phyloP scores from a whole-genome alignment of 495 filamentous ascomycete genomes.

The Aspergillus mulundensis region DNA sequence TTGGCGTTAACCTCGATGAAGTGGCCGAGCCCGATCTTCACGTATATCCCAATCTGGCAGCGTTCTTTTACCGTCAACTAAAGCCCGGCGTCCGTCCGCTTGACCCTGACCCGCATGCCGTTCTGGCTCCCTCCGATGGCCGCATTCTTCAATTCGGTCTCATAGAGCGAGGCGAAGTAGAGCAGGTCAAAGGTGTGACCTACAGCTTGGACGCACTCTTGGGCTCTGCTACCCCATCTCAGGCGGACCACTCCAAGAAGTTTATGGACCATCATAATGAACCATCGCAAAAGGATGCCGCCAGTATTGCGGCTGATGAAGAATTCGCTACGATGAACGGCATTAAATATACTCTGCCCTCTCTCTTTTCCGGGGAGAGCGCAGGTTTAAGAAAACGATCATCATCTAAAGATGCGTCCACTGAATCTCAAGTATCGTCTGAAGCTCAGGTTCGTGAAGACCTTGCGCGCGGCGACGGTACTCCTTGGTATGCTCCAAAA shows the following conservation, averaged over 20 bases:
- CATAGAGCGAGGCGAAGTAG: slow-evolving; percentile 90
- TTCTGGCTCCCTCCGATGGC: slow-evolving; percentile 87
- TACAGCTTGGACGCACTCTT: slow-evolving; percentile 93
- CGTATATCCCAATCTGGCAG: slow-evolving; percentile 83
- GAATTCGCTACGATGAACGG: slow-evolving; percentile 96
- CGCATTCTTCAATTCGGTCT: slow-evolving; percentile 85
- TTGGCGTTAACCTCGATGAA: slow-evolving; percentile 90
- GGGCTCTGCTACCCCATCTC: slow-evolving; percentile 54
- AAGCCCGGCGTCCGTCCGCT: slow-evolving; percentile 88
- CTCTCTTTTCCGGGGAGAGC: slow-evolving; percentile 72
- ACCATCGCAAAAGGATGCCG: slow-evolving; percentile 30
- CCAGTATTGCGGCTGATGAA: slow-evolving; percentile 67
- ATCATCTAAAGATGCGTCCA: slow-evolving; percentile 59
- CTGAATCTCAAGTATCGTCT: slow-evolving; percentile 58
- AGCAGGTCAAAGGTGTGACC: slow-evolving; percentile 98
- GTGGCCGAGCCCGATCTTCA: slow-evolving; percentile 83
- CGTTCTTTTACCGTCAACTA: slow-evolving; percentile 94
- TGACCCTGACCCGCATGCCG: slow-evolving; percentile 69
- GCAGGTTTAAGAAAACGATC: slow-evolving; percentile 26
- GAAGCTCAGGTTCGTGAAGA: slow-evolving; percentile 82
- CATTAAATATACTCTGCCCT: slow-evolving; percentile 91
- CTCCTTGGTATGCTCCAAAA: slow-evolving; percentile 73
- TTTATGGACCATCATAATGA: slow-evolving; percentile 30
- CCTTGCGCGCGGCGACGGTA: slow-evolving; percentile 63
- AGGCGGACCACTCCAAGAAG: slow-evolving; percentile 38